Percentiles rank a stretch among this genome's conserved stretches.
phyloP scores from a whole-genome alignment of 176 grass and related monocot species.

The Pontederia crassipes region DNA sequence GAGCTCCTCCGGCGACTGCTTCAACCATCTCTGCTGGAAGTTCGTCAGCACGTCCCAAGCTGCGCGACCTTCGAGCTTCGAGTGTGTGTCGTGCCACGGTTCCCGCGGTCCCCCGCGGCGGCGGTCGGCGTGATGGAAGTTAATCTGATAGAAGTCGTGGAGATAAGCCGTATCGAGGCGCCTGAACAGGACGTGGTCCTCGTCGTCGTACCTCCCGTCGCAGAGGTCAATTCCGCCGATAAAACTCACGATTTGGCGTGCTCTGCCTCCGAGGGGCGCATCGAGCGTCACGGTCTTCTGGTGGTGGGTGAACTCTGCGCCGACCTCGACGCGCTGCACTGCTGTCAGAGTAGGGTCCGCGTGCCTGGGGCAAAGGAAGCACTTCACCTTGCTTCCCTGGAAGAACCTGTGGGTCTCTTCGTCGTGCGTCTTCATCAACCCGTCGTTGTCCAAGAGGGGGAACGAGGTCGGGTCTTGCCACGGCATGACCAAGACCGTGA shows the following conservation, averaged over 20 bases:
- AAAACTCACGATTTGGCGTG: constrained; percentile 53
- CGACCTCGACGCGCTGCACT: constrained; percentile 44
- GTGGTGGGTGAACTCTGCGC: constrained; percentile 78
- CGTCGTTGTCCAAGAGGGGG: constrained; percentile 53
- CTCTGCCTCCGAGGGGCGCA: constrained; percentile 13
- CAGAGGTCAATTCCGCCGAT: constrained; percentile 54
- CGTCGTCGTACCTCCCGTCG: constrained; percentile 71
- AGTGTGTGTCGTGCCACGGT: constrained; percentile 85
- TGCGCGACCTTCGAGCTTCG: constrained; percentile 48
- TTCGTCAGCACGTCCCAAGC: constrained; percentile 85
- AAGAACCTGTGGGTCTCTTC: constrained; percentile 63
- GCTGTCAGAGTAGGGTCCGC: constrained; percentile 52
- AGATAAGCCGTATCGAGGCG: constrained; percentile 42
- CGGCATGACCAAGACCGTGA: constrained; percentile 74
- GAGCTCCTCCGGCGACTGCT: constrained; percentile 49
- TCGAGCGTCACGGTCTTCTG: constrained; percentile 76
- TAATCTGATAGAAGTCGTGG: constrained; percentile 68
- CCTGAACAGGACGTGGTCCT: constrained; percentile 70
- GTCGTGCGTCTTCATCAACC: constrained; percentile 77
- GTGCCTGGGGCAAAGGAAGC: constrained; percentile 69
- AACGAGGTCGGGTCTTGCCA: constrained; percentile 84
- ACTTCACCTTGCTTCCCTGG: constrained; percentile 51
- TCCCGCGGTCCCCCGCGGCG: constrained; percentile 62
- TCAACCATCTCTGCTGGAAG: constrained; percentile 76
- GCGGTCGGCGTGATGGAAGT: constrained; percentile 43